phyloP scores from a whole-genome alignment of 805 yeast genomes.

The Saccharomycopsis synnaedendra region DNA sequence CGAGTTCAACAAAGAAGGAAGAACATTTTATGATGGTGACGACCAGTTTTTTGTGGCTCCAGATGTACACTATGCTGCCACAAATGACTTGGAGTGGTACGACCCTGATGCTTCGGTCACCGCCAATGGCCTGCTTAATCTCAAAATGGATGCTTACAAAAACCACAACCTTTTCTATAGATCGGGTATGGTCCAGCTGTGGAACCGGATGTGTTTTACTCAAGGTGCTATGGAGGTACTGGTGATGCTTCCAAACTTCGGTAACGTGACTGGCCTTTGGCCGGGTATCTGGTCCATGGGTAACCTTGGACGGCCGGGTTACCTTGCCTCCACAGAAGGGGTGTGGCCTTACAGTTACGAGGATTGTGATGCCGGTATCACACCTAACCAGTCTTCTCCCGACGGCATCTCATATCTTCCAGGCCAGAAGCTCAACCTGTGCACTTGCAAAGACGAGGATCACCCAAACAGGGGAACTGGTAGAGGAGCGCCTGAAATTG shows the following conservation, averaged over 20 bases:
- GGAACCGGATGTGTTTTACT: slow-evolving; percentile 87
- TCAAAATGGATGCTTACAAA: slow-evolving; percentile 71
- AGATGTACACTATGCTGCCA: slow-evolving; percentile 76
- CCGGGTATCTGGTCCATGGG: slow-evolving; percentile 97
- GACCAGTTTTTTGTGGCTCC: slow-evolving; percentile 88
- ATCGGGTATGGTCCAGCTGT: slow-evolving; percentile 84
- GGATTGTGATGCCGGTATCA: slow-evolving; percentile 86
- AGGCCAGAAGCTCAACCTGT: slow-evolving; percentile 67
- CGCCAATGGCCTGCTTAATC: slow-evolving; percentile 51
- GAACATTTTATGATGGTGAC: slow-evolving; percentile 83
- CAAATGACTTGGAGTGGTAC: slow-evolving; percentile 90
- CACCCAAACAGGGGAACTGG: slow-evolving; percentile 86
- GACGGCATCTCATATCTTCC: slow-evolving; percentile 84
- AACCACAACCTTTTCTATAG: slow-evolving; percentile 75
- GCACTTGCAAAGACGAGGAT: slow-evolving; percentile 74
- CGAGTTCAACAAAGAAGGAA: slow-evolving; percentile 82
- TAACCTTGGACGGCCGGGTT: slow-evolving; percentile 87
- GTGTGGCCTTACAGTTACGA: slow-evolving; percentile 92
- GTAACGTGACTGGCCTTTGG: slow-evolving; percentile 78
- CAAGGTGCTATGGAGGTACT: slow-evolving; percentile 73
- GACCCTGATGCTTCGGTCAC: slow-evolving; percentile 85
- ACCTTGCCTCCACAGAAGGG: slow-evolving; percentile 77
- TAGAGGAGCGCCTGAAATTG: slow-evolving; percentile 95
- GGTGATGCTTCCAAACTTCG: slow-evolving; percentile 70
- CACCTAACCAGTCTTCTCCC: slow-evolving; percentile 82